Evolutionary conservation across 805 yeast genomes (phyloP).

Genomic region (Wickerhamomyces bovis): DNA sequence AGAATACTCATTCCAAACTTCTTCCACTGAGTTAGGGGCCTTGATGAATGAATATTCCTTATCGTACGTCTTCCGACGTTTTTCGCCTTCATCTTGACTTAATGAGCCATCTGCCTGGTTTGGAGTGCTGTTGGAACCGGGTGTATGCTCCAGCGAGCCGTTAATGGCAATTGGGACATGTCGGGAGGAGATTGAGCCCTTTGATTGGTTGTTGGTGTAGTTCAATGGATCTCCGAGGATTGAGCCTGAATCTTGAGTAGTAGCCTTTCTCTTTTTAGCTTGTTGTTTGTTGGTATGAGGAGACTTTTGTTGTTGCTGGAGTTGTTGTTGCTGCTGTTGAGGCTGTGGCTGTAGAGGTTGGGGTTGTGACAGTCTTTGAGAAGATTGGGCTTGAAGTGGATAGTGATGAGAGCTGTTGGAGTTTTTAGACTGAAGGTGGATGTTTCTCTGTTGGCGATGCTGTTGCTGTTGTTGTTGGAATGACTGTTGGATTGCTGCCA

Average conservation of each 20-base stretch:
- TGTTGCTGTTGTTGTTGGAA: constrained; percentile 17
- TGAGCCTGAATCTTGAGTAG: constrained; percentile 13
- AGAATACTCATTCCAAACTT: constrained; percentile 53
- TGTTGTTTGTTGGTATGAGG: constrained; percentile 6
- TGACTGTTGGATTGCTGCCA: constrained; percentile 11
- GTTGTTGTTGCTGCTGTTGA: constrained; percentile 8
- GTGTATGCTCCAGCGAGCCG: background rate
- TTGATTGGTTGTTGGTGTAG: constrained; percentile 1
- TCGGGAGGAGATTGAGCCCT: constrained; percentile 6
- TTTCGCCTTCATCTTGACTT: background rate
- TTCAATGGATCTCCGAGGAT: constrained; percentile 16
- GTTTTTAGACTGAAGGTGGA: constrained; percentile 5
- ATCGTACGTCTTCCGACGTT: constrained; percentile 24
- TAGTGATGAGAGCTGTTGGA: constrained; percentile 1
- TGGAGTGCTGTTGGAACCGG: background rate
- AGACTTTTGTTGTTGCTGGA: constrained; percentile 2
- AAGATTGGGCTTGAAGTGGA: constrained; percentile 4
- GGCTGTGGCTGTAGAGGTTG: constrained; percentile 8
- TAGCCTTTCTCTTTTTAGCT: constrained; percentile 14
- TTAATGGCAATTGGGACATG: constrained; percentile 12
- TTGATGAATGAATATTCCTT: constrained; percentile 33
- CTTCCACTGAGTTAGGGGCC: constrained; percentile 41
- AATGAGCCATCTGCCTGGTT: background rate
- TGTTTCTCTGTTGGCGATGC: constrained; percentile 5
- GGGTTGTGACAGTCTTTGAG: background rate